Percentiles rank a stretch among this genome's conserved stretches.
phyloP scores from a whole-genome alignment of 2,329 filamentous ascomycete species.

The Lizonia empirigonia region DNA sequence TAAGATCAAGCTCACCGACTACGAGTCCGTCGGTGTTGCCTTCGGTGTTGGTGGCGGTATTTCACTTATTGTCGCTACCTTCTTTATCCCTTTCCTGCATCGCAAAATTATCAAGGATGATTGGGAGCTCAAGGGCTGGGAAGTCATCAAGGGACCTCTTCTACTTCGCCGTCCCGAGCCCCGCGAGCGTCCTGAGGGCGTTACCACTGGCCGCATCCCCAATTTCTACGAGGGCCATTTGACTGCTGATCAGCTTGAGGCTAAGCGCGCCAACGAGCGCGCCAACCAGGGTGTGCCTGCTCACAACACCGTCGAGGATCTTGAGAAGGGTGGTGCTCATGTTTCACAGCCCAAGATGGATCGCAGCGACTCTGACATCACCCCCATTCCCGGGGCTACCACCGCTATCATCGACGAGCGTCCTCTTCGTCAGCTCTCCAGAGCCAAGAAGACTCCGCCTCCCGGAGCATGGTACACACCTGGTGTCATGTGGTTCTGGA shows the following conservation, averaged over 20 bases:
- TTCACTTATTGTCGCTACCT: slow-evolving; percentile 56
- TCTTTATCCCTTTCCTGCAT: slow-evolving; percentile 66
- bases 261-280: slow-evolving; percentile 30
- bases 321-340: slow-evolving; percentile 32
- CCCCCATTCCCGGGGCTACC: slow-evolving; percentile 16
- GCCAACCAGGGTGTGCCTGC: slow-evolving; percentile 21
- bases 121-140: slow-evolving; percentile 63
- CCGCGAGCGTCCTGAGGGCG: slow-evolving; percentile 50
- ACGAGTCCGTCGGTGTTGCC: slow-evolving; percentile 60
- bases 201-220: slow-evolving; percentile 49
- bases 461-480: slow-evolving; percentile 53
- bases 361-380: slow-evolving; percentile 29
- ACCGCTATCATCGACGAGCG: slow-evolving; percentile 1
- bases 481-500: slow-evolving; percentile 52
- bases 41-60: slow-evolving; percentile 59
- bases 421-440: slow-evolving; percentile 19
- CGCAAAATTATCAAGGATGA: slow-evolving; percentile 65
- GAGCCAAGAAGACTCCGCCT: slow-evolving; percentile 30
- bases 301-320: slow-evolving; percentile 17
- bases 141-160: slow-evolving; percentile 60
- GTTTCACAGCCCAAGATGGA: slow-evolving; percentile 14
- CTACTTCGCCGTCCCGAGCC: slow-evolving; percentile 54
- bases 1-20: slow-evolving; percentile 55
- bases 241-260: slow-evolving; percentile 59
- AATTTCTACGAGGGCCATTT: slow-evolving; percentile 64